Conservation (phyloP, 2,329 filamentous ascomycete species). For the Esteya vermicola region DNA sequence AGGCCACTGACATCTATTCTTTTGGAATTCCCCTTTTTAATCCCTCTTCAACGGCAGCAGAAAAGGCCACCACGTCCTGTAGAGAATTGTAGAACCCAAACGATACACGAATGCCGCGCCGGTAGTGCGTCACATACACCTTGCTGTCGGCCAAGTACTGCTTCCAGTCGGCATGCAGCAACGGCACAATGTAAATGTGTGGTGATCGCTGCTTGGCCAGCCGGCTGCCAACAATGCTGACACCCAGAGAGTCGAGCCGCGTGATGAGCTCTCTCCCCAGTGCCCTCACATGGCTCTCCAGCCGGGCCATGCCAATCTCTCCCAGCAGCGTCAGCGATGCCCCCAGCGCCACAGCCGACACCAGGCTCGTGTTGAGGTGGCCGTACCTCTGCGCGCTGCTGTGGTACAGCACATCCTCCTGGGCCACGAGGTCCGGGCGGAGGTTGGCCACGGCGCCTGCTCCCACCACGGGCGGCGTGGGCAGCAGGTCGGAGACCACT, state of each 20-base stretch:
- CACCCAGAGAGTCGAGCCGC: neutral
- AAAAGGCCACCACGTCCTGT: neutral
- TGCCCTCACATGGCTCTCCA: neutral
- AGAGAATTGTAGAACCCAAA: conserved; percentile 1
- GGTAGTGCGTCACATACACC: neutral
- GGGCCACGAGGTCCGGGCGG: neutral
- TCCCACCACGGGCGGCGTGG: neutral
- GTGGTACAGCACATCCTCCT: neutral
- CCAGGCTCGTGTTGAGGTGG: neutral
- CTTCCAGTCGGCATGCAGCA: neutral
- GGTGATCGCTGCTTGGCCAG: neutral
- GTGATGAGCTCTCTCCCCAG: neutral
- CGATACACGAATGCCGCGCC: neutral
- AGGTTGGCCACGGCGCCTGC: neutral
- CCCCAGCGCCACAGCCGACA: neutral
- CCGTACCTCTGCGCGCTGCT: neutral
- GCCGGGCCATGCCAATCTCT: neutral
- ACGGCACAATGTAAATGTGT: neutral
- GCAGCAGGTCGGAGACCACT: neutral
- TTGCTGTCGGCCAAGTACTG: neutral
- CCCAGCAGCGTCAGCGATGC: neutral
- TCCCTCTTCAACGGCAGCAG: neutral
- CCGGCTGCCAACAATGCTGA: neutral
- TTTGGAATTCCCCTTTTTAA: neutral
- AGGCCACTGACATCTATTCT: too few species aligned